phyloP scores from a whole-genome alignment of 1,139 yeast genomes.

The Geotrichum citri-aurantii region DNA sequence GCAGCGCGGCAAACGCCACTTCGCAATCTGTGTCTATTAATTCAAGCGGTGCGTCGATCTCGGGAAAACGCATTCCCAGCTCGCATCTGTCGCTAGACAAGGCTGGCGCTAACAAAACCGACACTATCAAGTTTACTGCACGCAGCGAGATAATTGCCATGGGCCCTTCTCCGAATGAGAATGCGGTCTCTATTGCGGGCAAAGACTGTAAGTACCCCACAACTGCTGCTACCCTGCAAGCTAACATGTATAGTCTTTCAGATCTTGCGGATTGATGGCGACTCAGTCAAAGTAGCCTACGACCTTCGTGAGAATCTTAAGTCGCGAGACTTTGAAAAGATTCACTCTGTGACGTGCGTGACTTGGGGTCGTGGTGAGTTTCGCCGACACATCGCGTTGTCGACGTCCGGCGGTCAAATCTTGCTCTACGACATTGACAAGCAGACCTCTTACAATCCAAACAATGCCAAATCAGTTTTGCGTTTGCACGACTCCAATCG shows the following conservation, averaged over 20 bases:
- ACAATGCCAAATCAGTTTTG: slow-evolving; percentile 36
- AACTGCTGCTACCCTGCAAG: background rate
- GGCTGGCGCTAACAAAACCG: slow-evolving; percentile 1
- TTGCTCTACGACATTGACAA: slow-evolving; percentile 43
- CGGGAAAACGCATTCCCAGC: background rate
- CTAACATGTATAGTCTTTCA: slow-evolving; percentile 25
- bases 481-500: slow-evolving; percentile 63
- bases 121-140: slow-evolving; percentile 19
- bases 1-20: background rate
- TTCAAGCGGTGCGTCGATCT: background rate
- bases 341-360: slow-evolving; percentile 34
- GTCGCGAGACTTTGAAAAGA: slow-evolving; percentile 29
- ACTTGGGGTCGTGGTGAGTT: slow-evolving; percentile 35
- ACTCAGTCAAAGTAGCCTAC: slow-evolving; percentile 20
- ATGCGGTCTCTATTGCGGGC: slow-evolving; percentile 33
- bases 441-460: slow-evolving; percentile 24
- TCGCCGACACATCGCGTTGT: slow-evolving; percentile 28
- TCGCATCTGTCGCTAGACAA: background rate
- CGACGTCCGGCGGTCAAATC: slow-evolving; percentile 35
- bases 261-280: slow-evolving; percentile 25
- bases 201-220: slow-evolving; percentile 25
- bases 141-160: slow-evolving; percentile 31
- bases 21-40: background rate
- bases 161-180: slow-evolving; percentile 29
- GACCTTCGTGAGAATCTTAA: slow-evolving; percentile 25